Evolutionary conservation across 169 alveolate species (phyloP).

Genomic region (Plasmodium billcollinsi): DNA sequence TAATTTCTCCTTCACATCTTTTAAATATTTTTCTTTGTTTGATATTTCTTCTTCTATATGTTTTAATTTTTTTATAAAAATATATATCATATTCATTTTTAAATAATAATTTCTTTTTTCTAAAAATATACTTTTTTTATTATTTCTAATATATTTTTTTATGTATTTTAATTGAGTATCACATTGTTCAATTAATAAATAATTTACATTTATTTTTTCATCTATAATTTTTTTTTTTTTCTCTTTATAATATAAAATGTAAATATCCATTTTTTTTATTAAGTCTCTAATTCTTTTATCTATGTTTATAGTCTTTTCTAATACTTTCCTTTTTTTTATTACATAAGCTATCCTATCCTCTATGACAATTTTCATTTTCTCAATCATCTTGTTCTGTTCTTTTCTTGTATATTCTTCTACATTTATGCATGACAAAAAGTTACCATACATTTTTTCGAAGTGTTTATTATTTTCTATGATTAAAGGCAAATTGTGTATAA

Average conservation of each 20-base stretch:
- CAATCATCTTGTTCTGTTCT: slow-evolving; percentile 11
- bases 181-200: background rate
- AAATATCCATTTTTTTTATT: slow-evolving; percentile 10
- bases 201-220: background rate
- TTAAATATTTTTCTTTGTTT: slow-evolving; percentile 5
- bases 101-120: slow-evolving; percentile 30
- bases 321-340: slow-evolving; percentile 11
- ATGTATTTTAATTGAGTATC: slow-evolving; percentile 9
- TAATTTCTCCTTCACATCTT: slow-evolving; percentile 9
- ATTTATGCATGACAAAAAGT: background rate
- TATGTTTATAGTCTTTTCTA: slow-evolving; percentile 15
- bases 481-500: background rate
- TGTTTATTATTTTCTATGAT: background rate
- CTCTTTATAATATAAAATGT: slow-evolving; percentile 8
- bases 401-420: slow-evolving; percentile 28
- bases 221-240: background rate
- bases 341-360: slow-evolving; percentile 26
- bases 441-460: slow-evolving; percentile 7
- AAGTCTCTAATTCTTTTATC: slow-evolving; percentile 45
- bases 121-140: slow-evolving; percentile 5
- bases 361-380: slow-evolving; percentile 11
- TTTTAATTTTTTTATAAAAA: background rate
- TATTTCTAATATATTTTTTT: slow-evolving; percentile 11
- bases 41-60: slow-evolving; percentile 1
- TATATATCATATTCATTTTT: slow-evolving; percentile 12